Evolutionary conservation across 805 yeast genomes (phyloP).

Genomic region (Suhomyces pyralidae): DNA sequence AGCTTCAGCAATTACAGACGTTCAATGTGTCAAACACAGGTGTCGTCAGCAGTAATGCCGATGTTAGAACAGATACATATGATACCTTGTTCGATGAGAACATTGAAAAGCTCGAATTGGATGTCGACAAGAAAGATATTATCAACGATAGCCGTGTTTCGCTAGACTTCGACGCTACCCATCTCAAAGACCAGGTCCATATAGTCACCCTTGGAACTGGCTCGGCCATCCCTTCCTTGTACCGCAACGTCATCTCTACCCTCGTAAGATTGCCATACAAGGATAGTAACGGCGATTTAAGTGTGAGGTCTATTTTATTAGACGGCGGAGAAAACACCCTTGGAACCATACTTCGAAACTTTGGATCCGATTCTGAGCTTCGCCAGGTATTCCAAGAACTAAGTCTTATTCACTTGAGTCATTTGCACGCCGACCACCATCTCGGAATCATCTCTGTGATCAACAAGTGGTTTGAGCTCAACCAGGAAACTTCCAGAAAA

Average conservation of each 20-base stretch:
- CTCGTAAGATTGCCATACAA: slow-evolving; percentile 65
- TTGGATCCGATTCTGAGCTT: slow-evolving; percentile 43
- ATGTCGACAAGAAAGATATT: slow-evolving; percentile 19
- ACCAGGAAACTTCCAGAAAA: slow-evolving; percentile 26
- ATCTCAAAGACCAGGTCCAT: slow-evolving; percentile 56
- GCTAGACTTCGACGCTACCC: background rate
- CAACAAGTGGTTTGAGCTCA: slow-evolving; percentile 58
- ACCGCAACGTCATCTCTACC: slow-evolving; percentile 82
- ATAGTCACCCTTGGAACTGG: slow-evolving; percentile 87
- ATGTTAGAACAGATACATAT: slow-evolving; percentile 27
- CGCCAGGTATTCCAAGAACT: slow-evolving; percentile 55
- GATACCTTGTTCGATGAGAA: slow-evolving; percentile 29
- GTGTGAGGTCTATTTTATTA: slow-evolving; percentile 51
- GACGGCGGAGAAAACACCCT: slow-evolving; percentile 97
- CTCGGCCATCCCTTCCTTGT: slow-evolving; percentile 80
- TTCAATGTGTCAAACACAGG: slow-evolving; percentile 16
- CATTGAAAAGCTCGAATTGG: slow-evolving; percentile 17
- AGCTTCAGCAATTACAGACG: slow-evolving; percentile 33
- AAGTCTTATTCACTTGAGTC: slow-evolving; percentile 69
- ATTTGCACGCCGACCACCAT: slow-evolving; percentile 97
- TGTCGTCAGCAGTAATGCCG: slow-evolving; percentile 8
- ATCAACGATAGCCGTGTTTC: background rate
- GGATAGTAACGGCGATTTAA: slow-evolving; percentile 15
- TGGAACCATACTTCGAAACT: slow-evolving; percentile 65
- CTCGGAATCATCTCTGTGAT: slow-evolving; percentile 74